Percentiles rank a stretch among this genome's conserved stretches.
Conservation (phyloP, 805 yeast species). For the Ogataea minuta region DNA sequence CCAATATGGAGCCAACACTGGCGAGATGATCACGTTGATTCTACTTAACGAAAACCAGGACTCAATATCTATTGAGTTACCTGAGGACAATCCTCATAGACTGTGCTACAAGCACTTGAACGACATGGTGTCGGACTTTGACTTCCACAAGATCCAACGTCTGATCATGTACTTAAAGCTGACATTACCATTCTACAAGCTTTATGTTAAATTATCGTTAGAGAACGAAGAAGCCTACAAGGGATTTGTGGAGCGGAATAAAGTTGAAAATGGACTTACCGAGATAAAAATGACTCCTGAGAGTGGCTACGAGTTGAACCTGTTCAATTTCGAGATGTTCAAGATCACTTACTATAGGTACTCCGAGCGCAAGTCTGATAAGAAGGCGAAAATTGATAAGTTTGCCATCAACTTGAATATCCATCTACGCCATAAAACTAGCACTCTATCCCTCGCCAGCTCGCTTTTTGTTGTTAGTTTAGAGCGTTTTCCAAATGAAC, state of each 20-base stretch:
- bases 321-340: conserved; percentile 25
- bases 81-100: conserved; percentile 31
- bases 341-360: conserved; percentile 26
- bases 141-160: conserved; percentile 23
- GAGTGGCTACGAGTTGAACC: conserved; percentile 21
- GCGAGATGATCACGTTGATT: conserved; percentile 29
- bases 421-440: conserved; percentile 24
- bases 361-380: conserved; percentile 22
- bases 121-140: conserved; percentile 20
- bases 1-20: conserved; percentile 29
- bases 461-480: conserved; percentile 27
- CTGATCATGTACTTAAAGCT: conserved; percentile 30
- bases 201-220: conserved; percentile 13
- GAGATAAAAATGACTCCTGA: conserved; percentile 20
- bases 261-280: conserved; percentile 10
- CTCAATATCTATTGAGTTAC: conserved; percentile 26
- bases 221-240: conserved; percentile 12
- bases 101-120: conserved; percentile 27
- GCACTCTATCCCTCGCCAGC: conserved; percentile 18
- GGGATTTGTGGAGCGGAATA: conserved; percentile 17
- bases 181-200: conserved; percentile 30
- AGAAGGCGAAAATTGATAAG: conserved; percentile 23
- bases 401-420: conserved; percentile 21
- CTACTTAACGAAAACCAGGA: conserved; percentile 23
- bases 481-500: conserved; percentile 15